Base-by-base conservation (phyloP, 2,329 filamentous ascomycete species). In the Colletotrichum paranaense region DNA sequence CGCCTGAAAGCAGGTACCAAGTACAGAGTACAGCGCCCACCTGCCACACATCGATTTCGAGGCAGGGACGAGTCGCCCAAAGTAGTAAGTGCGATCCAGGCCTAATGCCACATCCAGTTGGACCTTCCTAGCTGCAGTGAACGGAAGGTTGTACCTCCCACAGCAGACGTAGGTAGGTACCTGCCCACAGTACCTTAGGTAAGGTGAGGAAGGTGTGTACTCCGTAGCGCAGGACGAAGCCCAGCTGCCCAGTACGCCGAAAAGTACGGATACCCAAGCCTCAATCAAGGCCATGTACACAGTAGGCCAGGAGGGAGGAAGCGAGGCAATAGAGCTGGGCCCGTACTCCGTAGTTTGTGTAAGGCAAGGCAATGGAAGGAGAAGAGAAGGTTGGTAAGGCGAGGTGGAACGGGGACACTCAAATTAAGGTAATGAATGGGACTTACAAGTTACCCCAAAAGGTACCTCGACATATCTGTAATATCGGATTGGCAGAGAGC, bases 1-100 rank as follows among this genome's bases (percentile, higher is more conserved):
- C 56, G 71, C 58, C 63, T 63, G 68, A 53, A 73, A 73, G 71
- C 71, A 73, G 71, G 71, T 73, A 73, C 71, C 32, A 56, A 60
- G 38, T 62, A 62, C 68, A 55, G 64, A 30, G 35, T 49, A 30
- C 30, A 35, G 30, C 49, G 56, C 68, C 59, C 56, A 46, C 64
- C 70, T 69, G 60, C 42, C 70, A 70, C 60, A 65, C 55, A 53
- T 30, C 30, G 49, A 60, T 30, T 30, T 64, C 46, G 30, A 56
- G 55, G 56, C 32, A 68, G 57, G 63, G 56, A 67, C 46, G 35
- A 64, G 60, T 73, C 32, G 59, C 62, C 60, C 26, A 56, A 73
- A 73, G 58, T 55, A 56, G 70, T 64, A 73, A 70, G 67, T 58
- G 55, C 60, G 19, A 53, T 56, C 66, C 53, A 70, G 26, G 16